phyloP scores from a whole-genome alignment of 2,329 filamentous ascomycete species.

The Scedosporium minutisporum region DNA sequence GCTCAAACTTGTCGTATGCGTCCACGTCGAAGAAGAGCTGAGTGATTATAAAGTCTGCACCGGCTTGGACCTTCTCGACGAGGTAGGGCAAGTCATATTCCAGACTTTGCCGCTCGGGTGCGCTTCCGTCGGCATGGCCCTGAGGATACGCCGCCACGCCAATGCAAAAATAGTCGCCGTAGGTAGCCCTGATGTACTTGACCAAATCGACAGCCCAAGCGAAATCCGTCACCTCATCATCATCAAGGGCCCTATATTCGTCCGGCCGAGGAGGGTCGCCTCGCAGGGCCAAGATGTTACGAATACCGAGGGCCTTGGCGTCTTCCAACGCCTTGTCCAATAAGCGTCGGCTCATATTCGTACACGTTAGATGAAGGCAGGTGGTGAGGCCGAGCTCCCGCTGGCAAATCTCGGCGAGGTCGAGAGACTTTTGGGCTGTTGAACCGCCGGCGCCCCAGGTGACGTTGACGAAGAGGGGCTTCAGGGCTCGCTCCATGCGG shows the following conservation, averaged over 20 bases:
- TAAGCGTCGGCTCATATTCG: conserved; percentile 83
- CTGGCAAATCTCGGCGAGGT: conserved; percentile 92
- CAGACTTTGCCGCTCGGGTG: conserved; percentile 58
- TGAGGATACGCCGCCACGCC: conserved; percentile 94
- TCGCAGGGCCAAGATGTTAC: conserved; percentile 85
- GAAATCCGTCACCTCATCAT: conserved; percentile 66
- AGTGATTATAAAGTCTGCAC: conserved; percentile 97
- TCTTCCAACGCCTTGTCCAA: conserved; percentile 86
- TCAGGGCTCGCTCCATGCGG: conserved; percentile 85
- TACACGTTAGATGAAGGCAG: conserved; percentile 92
- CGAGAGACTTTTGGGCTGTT: conserved; percentile 81
- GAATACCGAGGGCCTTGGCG: conserved; percentile 79
- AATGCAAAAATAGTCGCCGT: conserved; percentile 93
- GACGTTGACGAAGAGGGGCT: conserved; percentile 90
- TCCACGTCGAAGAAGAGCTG: conserved; percentile 91
- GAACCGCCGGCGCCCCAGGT: conserved; percentile 97
- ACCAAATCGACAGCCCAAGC: conserved; percentile 85
- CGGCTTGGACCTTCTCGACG: conserved; percentile 81
- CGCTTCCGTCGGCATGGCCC: conserved; percentile 83
- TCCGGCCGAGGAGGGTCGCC: conserved; percentile 85
- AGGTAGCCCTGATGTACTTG: conserved; percentile 71
- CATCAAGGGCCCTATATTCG: conserved; percentile 64
- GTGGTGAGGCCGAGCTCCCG: conserved; percentile 86
- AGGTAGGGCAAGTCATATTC: conserved; percentile 82
- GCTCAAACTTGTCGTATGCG: conserved; percentile 74